These are phyloP conservation scores for Hibiscus syriacus DNA, from an alignment of 345 rosid genomes.

Conservation along the genomic window DNA sequence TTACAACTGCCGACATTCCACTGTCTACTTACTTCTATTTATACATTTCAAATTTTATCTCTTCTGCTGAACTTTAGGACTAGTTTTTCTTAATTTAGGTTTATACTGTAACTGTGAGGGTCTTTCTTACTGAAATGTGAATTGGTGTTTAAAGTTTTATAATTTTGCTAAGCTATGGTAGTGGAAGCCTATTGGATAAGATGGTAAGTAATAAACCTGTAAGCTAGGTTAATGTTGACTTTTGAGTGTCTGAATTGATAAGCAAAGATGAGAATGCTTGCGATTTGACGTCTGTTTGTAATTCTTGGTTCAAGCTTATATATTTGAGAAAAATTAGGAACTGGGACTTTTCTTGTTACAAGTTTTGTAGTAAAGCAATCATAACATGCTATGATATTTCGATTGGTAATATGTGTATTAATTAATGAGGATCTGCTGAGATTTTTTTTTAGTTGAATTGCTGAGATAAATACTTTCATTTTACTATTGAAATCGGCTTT, in stretches of 20 bases:
- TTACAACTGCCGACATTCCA: neutral
- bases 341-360: neutral
- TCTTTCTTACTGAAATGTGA: neutral
- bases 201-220: neutral
- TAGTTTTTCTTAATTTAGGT: neutral
- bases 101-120: neutral
- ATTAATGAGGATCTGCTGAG: neutral
- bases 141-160: neutral
- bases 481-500: neutral
- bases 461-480: neutral
- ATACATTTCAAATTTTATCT: neutral
- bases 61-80: neutral
- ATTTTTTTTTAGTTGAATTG: neutral
- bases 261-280: neutral
- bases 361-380: neutral
- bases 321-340: neutral
- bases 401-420: neutral
- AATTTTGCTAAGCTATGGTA: neutral
- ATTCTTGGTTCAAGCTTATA: neutral
- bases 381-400: neutral
- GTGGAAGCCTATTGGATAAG: neutral
- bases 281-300: neutral
- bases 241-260: neutral
- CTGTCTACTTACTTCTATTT: neutral
- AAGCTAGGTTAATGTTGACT: neutral